phyloP scores from a whole-genome alignment of 1,284 basidiomycete genomes.

The Ganoderma resinaceum region DNA sequence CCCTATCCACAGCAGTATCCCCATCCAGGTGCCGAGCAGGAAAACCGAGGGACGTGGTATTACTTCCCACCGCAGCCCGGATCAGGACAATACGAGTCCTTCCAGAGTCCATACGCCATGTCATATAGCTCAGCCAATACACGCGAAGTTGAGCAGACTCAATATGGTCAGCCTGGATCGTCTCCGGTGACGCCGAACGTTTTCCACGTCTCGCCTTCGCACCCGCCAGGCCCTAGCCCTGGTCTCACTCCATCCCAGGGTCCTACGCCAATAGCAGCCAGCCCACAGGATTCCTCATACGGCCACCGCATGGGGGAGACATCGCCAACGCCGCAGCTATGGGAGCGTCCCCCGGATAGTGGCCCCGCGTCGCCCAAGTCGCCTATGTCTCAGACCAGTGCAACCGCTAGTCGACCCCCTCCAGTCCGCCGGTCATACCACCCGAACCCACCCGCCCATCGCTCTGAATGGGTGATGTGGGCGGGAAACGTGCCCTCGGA shows the following conservation, averaged over 20 bases:
- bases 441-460: conserved; percentile 70
- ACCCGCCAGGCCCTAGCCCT: conserved; percentile 17
- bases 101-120: conserved; percentile 48
- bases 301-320: conserved; percentile 16
- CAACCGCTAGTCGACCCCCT: conserved; percentile 18
- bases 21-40: conserved; percentile 39
- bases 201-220: conserved; percentile 26
- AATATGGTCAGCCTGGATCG: conserved; percentile 26
- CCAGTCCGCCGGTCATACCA: conserved; percentile 51
- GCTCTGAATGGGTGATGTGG: conserved; percentile 98
- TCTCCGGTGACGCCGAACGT: conserved; percentile 22
- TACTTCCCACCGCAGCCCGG: conserved; percentile 49
- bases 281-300: conserved; percentile 15
- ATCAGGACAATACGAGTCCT: conserved; percentile 49
- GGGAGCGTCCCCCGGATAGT: conserved; percentile 25
- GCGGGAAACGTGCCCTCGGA: conserved; percentile 89
- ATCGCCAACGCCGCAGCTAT: conserved; percentile 14
- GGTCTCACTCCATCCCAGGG: conserved; percentile 19
- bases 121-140: conserved; percentile 38
- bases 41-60: conserved; percentile 63
- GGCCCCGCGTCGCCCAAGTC: conserved; percentile 11
- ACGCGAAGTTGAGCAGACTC: conserved; percentile 32
- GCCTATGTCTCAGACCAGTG: conserved; percentile 23
- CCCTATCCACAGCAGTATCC: conserved; percentile 45
- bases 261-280: conserved; percentile 15